Conservation (phyloP, 148 eudicot species). For the Silene conica region DNA sequence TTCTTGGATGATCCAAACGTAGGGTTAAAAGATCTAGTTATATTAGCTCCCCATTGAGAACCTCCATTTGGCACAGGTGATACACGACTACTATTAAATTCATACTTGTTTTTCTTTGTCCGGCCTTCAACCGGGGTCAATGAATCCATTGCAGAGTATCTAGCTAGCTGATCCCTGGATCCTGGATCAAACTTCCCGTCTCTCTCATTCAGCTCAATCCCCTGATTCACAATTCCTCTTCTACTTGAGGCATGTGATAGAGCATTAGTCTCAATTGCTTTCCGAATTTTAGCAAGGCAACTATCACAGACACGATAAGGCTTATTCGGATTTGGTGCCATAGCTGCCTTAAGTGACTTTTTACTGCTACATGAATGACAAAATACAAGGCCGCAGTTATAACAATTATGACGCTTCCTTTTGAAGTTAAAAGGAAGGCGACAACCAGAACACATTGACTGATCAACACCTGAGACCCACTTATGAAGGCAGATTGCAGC, state of each 20-base stretch:
- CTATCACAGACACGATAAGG: slow-evolving; percentile 96
- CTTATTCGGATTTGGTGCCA: slow-evolving; percentile 95
- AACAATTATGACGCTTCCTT: slow-evolving; percentile 96
- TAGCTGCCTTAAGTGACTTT: slow-evolving; percentile 87
- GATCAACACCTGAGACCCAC: slow-evolving; percentile 98
- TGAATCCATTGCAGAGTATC: slow-evolving; percentile 83
- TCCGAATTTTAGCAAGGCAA: slow-evolving; percentile 71
- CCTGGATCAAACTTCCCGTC: slow-evolving; percentile 62
- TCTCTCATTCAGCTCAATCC: slow-evolving; percentile 54
- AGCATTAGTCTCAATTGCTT: slow-evolving; percentile 58
- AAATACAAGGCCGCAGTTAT: slow-evolving; percentile 91
- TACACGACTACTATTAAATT: slow-evolving; percentile 89
- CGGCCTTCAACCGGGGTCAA: slow-evolving; percentile 51
- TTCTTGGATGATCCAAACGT: slow-evolving; percentile 91
- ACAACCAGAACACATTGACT: slow-evolving; percentile 97
- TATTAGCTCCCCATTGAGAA: slow-evolving; percentile 83
- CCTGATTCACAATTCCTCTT: slow-evolving; percentile 62
- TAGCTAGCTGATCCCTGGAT: slow-evolving; percentile 75
- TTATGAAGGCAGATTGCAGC: slow-evolving; percentile 96
- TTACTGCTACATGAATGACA: slow-evolving; percentile 97
- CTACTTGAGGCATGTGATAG: slow-evolving; percentile 69
- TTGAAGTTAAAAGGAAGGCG: slow-evolving; percentile 90
- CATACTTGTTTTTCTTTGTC: slow-evolving; percentile 75
- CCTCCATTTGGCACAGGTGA: slow-evolving; percentile 87
- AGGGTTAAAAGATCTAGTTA: slow-evolving; percentile 82